Conservation (phyloP, 1,284 basidiomycete species). For the Trichosporon faecale region DNA sequence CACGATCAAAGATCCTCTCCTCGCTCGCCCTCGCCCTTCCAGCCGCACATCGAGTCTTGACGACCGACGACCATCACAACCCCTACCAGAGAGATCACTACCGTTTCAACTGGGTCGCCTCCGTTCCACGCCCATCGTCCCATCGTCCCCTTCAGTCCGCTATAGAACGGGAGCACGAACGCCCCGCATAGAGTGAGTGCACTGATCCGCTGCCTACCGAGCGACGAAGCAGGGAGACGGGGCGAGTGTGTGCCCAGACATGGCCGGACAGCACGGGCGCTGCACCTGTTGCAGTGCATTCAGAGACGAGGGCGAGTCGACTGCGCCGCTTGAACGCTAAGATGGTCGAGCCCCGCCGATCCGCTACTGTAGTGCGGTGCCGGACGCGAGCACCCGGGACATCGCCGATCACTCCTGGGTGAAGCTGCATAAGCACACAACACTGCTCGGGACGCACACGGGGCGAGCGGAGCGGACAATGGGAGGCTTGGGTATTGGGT, state of each 20-base stretch:
- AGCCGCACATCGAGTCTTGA: too few species aligned
- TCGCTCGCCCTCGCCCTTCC: too few species aligned
- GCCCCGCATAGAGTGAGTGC: constrained; percentile 5
- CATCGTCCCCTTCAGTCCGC: not conserved
- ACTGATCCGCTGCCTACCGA: not conserved
- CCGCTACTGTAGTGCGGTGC: not conserved
- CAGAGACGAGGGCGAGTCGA: not conserved
- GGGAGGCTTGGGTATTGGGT: too few species aligned
- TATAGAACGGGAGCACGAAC: not conserved
- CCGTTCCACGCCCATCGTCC: not conserved
- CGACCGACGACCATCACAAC: not conserved
- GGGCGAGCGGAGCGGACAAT: too few species aligned
- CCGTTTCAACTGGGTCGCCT: too few species aligned
- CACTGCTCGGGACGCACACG: too few species aligned
- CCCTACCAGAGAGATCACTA: too few species aligned
- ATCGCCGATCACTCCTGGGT: too few species aligned
- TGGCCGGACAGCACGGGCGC: not conserved
- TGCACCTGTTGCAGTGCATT: not conserved
- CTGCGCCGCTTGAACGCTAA: not conserved
- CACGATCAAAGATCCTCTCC: not conserved
- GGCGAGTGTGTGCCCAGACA: not conserved
- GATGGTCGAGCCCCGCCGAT: not conserved
- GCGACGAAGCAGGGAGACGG: not conserved
- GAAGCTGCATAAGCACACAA: too few species aligned
- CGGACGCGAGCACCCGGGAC: too few species aligned